Evolutionary conservation across 441 rosid genomes (phyloP).

Genomic region (Populus hybrid): DNA sequence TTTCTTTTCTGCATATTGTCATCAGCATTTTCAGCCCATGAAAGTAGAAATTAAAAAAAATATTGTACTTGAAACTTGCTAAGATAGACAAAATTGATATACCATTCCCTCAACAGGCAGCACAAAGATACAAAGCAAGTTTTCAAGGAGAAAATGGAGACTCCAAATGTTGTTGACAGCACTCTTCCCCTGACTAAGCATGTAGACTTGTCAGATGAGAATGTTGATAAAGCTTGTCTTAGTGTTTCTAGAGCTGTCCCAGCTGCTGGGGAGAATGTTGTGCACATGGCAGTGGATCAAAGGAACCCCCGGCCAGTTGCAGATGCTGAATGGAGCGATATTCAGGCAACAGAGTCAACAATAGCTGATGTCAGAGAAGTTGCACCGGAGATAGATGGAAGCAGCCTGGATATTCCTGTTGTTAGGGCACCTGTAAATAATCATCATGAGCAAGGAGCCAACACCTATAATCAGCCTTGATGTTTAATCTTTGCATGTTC

Average conservation of each 20-base stretch:
- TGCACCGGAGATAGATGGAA: slow-evolving; percentile 50
- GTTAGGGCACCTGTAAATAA: slow-evolving; percentile 40
- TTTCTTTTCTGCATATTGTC: no score
- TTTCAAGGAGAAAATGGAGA: slow-evolving; percentile 61
- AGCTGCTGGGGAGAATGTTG: slow-evolving; percentile 51
- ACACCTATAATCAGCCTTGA: slow-evolving; percentile 58
- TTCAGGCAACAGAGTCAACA: slow-evolving; percentile 81
- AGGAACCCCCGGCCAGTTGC: slow-evolving; percentile 46
- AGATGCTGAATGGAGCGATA: slow-evolving; percentile 80
- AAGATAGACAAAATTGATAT: neutral
- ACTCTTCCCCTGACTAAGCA: slow-evolving; percentile 60
- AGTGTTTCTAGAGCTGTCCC: slow-evolving; percentile 57
- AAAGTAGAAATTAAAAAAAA: neutral
- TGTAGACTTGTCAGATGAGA: slow-evolving; percentile 61
- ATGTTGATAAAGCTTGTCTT: slow-evolving; percentile 87
- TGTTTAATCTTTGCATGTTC: slow-evolving; percentile 7
- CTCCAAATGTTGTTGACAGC: slow-evolving; percentile 37
- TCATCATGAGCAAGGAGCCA: slow-evolving; percentile 41
- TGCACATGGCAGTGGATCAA: slow-evolving; percentile 54
- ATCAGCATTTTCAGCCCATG: no score
- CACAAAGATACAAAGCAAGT: slow-evolving; percentile 76
- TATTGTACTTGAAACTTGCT: neutral
- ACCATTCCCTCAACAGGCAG: slow-evolving; percentile 42
- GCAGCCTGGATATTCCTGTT: slow-evolving; percentile 72
- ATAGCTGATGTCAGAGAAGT: slow-evolving; percentile 82